phyloP scores from a whole-genome alignment of 768 basidiomycete genomes.

The Gelatoporia subvermispora region DNA sequence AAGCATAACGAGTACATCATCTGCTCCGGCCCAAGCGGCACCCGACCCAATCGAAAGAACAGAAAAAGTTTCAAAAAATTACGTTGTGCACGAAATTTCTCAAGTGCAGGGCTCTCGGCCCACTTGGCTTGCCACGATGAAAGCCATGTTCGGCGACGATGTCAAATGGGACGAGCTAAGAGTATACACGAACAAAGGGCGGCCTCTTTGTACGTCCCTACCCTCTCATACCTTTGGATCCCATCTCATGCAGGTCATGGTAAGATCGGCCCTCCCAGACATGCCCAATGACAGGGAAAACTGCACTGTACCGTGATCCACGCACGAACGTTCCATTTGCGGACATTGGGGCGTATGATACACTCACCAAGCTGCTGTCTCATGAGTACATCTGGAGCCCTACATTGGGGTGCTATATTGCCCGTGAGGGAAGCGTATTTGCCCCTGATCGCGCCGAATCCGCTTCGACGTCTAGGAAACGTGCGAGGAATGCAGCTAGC shows the following conservation, averaged over 20 bases:
- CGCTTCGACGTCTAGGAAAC: not conserved
- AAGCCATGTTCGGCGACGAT: slow-evolving; percentile 81
- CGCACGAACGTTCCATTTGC: slow-evolving; percentile 77
- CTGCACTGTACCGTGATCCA: slow-evolving; percentile 79
- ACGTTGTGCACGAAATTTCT: slow-evolving; percentile 60
- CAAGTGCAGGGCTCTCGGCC: slow-evolving; percentile 49
- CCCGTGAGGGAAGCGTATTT: slow-evolving; percentile 15
- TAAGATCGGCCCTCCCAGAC: slow-evolving; percentile 59
- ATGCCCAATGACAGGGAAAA: slow-evolving; percentile 77
- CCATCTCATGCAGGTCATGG: not conserved
- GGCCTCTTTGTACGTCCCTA: slow-evolving; percentile 51
- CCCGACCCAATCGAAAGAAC: slow-evolving; percentile 27
- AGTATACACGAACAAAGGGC: slow-evolving; percentile 58
- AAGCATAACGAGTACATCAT: not conserved
- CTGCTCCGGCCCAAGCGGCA: slow-evolving; percentile 3
- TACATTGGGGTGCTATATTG: slow-evolving; percentile 38
- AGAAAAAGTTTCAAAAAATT: slow-evolving; percentile 61
- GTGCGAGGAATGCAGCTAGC: not conserved
- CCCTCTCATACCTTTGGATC: not conserved
- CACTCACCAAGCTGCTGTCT: slow-evolving; percentile 53
- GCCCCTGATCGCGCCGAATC: not conserved
- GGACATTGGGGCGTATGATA: slow-evolving; percentile 57
- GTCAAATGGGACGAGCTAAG: slow-evolving; percentile 73
- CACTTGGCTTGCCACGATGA: slow-evolving; percentile 68
- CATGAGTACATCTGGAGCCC: slow-evolving; percentile 70